Evolutionary conservation across 495 filamentous ascomycete genomes (phyloP).

Genomic region (Annulohypoxylon stygium): DNA sequence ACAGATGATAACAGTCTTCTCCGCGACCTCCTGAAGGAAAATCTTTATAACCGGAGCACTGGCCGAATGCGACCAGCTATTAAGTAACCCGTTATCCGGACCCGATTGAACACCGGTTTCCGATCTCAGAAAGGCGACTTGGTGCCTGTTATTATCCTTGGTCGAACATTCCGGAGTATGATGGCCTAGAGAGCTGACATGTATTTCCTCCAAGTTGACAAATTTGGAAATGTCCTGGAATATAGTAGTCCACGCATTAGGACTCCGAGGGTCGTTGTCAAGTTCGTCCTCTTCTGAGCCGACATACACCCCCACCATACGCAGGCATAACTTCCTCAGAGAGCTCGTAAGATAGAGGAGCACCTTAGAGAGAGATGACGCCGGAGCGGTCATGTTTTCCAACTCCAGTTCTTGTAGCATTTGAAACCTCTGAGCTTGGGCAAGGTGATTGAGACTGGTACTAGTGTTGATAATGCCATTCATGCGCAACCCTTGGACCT

Average conservation of each 20-base stretch:
- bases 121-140: conserved; percentile 45
- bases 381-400: conserved; percentile 37
- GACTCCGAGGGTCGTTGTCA: conserved; percentile 36
- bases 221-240: conserved; percentile 32
- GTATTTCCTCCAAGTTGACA: conserved; percentile 30
- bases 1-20: conserved; percentile 45
- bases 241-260: conserved; percentile 46
- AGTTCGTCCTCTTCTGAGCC: conserved; percentile 36
- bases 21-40: conserved; percentile 41
- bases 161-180: conserved; percentile 35
- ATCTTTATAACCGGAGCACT: conserved; percentile 18
- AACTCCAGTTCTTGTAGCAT: conserved; percentile 32
- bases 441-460: background rate
- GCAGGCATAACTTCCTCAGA: conserved; percentile 32
- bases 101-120: conserved; percentile 35
- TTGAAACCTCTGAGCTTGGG: conserved; percentile 20
- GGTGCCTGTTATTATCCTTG: conserved; percentile 32
- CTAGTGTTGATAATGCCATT: background rate
- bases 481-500: background rate
- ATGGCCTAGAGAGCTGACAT: conserved; percentile 32
- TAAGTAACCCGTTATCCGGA: conserved; percentile 23
- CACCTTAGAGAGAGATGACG: conserved; percentile 28
- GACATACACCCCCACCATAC: conserved; percentile 34
- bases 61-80: conserved; percentile 37
- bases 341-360: conserved; percentile 30